Conservation (phyloP, 345 rosid species). For the Hypericum androsaemum region DNA sequence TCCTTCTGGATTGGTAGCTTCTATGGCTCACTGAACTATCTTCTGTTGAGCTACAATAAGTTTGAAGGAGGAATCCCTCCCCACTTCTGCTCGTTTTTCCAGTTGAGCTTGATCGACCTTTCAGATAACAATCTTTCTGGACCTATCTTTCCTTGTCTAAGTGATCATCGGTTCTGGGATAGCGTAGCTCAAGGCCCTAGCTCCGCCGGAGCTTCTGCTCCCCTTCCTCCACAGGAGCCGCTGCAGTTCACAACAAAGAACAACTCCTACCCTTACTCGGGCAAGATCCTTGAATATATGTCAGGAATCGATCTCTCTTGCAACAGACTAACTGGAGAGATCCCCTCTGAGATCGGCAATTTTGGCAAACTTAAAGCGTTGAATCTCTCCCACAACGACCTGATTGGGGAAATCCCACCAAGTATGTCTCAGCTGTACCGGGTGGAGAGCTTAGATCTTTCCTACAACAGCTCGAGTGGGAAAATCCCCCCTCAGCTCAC, state of each 20-base stretch:
- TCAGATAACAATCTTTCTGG: slow-evolving; percentile 10
- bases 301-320: slow-evolving; percentile 30
- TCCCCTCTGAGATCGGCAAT: slow-evolving; percentile 22
- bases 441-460: slow-evolving; percentile 30
- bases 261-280: slow-evolving; percentile 6
- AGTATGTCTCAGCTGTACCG: slow-evolving; percentile 16
- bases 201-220: no score
- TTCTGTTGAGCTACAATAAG: slow-evolving; percentile 17
- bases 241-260: slow-evolving; percentile 7
- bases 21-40: neutral
- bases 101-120: slow-evolving; percentile 14
- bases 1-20: slow-evolving; percentile 2
- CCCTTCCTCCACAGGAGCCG: no score
- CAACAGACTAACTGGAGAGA: slow-evolving; percentile 22
- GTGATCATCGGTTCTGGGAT: neutral
- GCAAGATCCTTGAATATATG: neutral
- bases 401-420: slow-evolving; percentile 19
- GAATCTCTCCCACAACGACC: slow-evolving; percentile 26
- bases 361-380: slow-evolving; percentile 7
- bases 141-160: slow-evolving; percentile 7
- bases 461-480: slow-evolving; percentile 16
- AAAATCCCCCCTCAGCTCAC: slow-evolving; percentile 18
- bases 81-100: slow-evolving; percentile 8
- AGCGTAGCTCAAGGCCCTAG: no score
- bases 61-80: slow-evolving; percentile 12